Evolutionary conservation across 352 stramenopile species (phyloP), one percentile per base, ranked within the genome.

Genomic region (Phytophthora sojae): DNA sequence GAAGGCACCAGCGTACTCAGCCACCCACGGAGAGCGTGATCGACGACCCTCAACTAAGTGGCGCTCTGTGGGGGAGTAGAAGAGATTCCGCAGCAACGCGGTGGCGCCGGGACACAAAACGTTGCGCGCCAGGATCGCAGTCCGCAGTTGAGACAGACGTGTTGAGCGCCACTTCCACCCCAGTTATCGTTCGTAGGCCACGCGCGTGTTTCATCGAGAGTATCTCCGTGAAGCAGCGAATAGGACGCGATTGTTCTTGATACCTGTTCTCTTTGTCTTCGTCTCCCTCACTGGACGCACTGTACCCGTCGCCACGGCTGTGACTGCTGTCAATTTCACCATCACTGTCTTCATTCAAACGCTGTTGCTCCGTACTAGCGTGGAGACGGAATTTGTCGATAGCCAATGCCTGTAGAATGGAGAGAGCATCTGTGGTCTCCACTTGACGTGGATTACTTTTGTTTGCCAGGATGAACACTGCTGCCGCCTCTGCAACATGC

Each of bases 401-500:
- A 0, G 79, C 79, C 3, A 91, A 67, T 2, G 83, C 83, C 42
- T 89, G 81, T 7, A 91, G 68, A 26, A 88, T 80, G 17, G 83
- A 88, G 11, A 83, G 69, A 4, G 83, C 81, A 50, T 91, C 83
- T 0, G 76, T 73, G 2, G 75, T 75, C 23, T 89, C 83, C 0
- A 68, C 66, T 6, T 44, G 45, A 0, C 23, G 44, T 53, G 82
- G 71, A 5, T 79, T 49, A 12, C 74, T 76, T 54, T 91, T 83
- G 57, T 76, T 79, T 1, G 83, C 79, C 42, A 91, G 71, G 44
- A 89, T 83, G 63, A 91, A 91, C 2, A 89, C 83, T 0, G 81
- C 83, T 15, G 81, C 83, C 15, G 79, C 79, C 9, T 70, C 54
- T 12, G 81, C 77, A 15, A 89, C 60, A 59, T 82, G 71, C 12